Percentiles rank a stretch among this genome's conserved stretches.
Conservation (phyloP, 2,329 filamentous ascomycete genomes). For the Pseudofabraea citricarpa region DNA sequence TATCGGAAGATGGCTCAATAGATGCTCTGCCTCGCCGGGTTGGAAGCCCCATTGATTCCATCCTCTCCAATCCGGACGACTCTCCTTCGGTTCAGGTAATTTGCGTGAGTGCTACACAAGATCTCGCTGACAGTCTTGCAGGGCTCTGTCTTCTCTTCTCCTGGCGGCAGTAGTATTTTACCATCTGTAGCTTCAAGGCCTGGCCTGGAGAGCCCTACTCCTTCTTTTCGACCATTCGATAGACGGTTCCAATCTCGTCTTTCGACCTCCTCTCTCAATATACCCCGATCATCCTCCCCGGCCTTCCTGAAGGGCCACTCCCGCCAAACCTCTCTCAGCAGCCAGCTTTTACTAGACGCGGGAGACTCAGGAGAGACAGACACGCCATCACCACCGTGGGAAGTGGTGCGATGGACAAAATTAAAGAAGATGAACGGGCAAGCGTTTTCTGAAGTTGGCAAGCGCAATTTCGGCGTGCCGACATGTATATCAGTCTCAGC, state of each 20-base stretch:
- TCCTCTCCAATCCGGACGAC: slow-evolving; percentile 74
- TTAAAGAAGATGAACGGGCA: slow-evolving; percentile 84
- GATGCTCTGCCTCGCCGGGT: slow-evolving; percentile 48
- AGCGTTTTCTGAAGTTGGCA: slow-evolving; percentile 87
- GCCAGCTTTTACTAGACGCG: slow-evolving; percentile 50
- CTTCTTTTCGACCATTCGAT: slow-evolving; percentile 89
- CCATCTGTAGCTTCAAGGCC: slow-evolving; percentile 64
- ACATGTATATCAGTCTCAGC: slow-evolving; percentile 88
- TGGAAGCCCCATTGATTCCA: slow-evolving; percentile 65
- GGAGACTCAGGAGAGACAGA: slow-evolving; percentile 59
- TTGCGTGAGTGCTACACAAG: neutral
- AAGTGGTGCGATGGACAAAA: slow-evolving; percentile 94
- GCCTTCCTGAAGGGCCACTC: slow-evolving; percentile 74
- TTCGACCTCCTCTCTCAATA: slow-evolving; percentile 48
- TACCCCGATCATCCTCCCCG: slow-evolving; percentile 63
- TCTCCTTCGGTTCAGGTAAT: slow-evolving; percentile 75
- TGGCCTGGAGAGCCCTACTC: slow-evolving; percentile 64
- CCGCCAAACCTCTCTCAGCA: slow-evolving; percentile 73
- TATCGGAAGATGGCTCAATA: slow-evolving; percentile 49
- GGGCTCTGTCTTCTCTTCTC: slow-evolving; percentile 60
- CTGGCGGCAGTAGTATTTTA: slow-evolving; percentile 70
- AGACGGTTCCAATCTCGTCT: slow-evolving; percentile 88
- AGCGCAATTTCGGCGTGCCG: slow-evolving; percentile 85
- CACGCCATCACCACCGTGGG: slow-evolving; percentile 80
- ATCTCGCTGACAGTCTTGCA: slow-evolving; percentile 31